Evolutionary conservation across 2,329 filamentous ascomycete genomes (phyloP), one percentile per base, ranked within the genome.

Genomic region (Metarhizium anisopliae): DNA sequence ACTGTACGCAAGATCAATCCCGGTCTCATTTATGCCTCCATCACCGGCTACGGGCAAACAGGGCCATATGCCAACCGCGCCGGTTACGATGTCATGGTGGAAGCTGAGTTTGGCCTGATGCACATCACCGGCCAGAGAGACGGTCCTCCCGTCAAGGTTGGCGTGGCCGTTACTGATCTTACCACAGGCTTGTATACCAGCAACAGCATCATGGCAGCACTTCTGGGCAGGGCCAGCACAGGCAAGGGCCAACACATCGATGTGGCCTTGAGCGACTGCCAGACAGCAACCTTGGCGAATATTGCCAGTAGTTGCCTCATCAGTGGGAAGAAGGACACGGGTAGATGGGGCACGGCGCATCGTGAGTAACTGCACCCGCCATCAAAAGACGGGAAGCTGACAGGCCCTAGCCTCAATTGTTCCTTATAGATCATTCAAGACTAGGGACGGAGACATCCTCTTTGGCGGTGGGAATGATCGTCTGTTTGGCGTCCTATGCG

Each of bases 61-160:
- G 94, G 94, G 0, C 94, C 94, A 0, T 96, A 95, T 71, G 84
- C 86, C 6, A 82, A 85, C 60, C 82, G 94, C 14, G 91, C 94
- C 3, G 94, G 94, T 4, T 99, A 99, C 77, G 94, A 99, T 72
- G 94, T 99, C 62, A 99, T 99, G 93, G 93, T 99, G 11, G 94
- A 99, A 75, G 94, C 94, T 58, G 94, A 97, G 69, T 92, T 99
- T 74, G 94, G 94, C 1, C 75, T 99, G 56, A 99, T 99, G 94
- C 94, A 99, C 73, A 97, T 99, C 64, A 99, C 94, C 0, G 94
- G 94, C 36, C 82, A 82, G 59, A 81, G 92, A 55, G 88, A 95
- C 64, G 91, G 93, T 0, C 87, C 91, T 2, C 94, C 94, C 0
- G 94, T 96, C 43, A 99, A 99, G 73, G 94, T 99, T 2, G 94